Conservation (phyloP, 2,329 filamentous ascomycete genomes). For the Bipolaris oryzae region DNA sequence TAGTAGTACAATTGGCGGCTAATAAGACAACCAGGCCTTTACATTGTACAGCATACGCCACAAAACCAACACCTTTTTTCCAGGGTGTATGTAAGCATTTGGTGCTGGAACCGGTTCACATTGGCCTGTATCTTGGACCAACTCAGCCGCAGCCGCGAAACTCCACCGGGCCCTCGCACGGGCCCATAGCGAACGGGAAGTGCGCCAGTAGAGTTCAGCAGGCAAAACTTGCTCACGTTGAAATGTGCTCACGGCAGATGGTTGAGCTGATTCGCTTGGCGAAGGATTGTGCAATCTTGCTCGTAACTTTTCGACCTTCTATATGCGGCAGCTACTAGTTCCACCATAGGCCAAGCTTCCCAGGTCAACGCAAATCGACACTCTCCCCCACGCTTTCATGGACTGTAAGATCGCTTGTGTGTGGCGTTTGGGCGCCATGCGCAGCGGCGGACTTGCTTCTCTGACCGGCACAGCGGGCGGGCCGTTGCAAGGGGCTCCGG, state of each 20-base stretch:
- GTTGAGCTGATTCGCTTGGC: neutral
- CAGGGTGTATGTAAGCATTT: neutral
- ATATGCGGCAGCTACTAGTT: neutral
- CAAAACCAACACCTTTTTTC: neutral
- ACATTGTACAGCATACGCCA: neutral
- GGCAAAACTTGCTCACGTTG: neutral
- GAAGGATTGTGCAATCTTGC: neutral
- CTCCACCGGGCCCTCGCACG: too few relatives aligned
- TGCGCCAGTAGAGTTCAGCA: neutral
- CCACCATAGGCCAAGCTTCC: neutral
- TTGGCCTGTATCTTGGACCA: neutral
- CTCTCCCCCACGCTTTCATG: neutral
- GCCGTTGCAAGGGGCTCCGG: neutral
- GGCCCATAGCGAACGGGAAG: too few relatives aligned
- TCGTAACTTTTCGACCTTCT: neutral
- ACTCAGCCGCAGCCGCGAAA: too few relatives aligned
- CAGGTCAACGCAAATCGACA: neutral
- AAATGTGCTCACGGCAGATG: neutral
- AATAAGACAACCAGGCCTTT: neutral
- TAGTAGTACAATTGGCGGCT: neutral
- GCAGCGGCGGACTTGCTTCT: neutral
- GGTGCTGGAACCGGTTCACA: neutral
- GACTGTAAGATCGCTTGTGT: neutral
- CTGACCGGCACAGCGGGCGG: slow-evolving; percentile 3
- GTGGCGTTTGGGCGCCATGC: neutral